Percentiles rank a stretch among this genome's conserved stretches.
phyloP scores from a whole-genome alignment of 2,329 filamentous ascomycete genomes.

The Alternaria arbusti region DNA sequence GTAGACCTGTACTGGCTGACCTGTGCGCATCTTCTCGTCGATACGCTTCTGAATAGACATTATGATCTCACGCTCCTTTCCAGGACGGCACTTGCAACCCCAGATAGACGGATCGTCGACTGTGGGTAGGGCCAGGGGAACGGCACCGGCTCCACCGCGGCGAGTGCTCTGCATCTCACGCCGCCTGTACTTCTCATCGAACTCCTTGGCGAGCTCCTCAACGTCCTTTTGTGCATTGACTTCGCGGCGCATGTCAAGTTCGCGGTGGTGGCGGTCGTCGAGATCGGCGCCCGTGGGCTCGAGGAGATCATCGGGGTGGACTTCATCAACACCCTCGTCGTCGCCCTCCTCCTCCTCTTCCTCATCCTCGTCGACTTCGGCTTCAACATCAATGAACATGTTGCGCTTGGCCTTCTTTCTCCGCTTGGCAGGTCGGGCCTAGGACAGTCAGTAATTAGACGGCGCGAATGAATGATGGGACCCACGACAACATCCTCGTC shows the following conservation, averaged over 20 bases:
- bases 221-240: slow-evolving; percentile 87
- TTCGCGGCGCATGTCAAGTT: slow-evolving; percentile 91
- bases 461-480: not conserved
- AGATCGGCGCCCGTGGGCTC: slow-evolving; percentile 78
- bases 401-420: slow-evolving; percentile 74
- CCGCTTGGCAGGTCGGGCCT: slow-evolving; percentile 81
- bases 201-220: slow-evolving; percentile 82
- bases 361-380: slow-evolving; percentile 94
- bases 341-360: slow-evolving; percentile 79
- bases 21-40: slow-evolving; percentile 77
- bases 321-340: slow-evolving; percentile 85
- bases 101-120: slow-evolving; percentile 97
- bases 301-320: slow-evolving; percentile 86
- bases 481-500: slow-evolving; percentile 53
- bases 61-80: slow-evolving; percentile 92
- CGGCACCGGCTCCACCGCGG: slow-evolving; percentile 37
- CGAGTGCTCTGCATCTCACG: slow-evolving; percentile 53
- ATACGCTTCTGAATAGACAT: slow-evolving; percentile 87
- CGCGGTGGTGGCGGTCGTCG: slow-evolving; percentile 90
- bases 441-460: slow-evolving; percentile 25
- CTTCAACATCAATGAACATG: slow-evolving; percentile 96
- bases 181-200: slow-evolving; percentile 87
- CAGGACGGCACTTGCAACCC: slow-evolving; percentile 90
- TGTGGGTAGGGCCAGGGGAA: slow-evolving; percentile 77
- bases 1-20: slow-evolving; percentile 82